Conservation (phyloP, 2,329 filamentous ascomycete genomes). For the Pseudogymnoascus sp. region DNA sequence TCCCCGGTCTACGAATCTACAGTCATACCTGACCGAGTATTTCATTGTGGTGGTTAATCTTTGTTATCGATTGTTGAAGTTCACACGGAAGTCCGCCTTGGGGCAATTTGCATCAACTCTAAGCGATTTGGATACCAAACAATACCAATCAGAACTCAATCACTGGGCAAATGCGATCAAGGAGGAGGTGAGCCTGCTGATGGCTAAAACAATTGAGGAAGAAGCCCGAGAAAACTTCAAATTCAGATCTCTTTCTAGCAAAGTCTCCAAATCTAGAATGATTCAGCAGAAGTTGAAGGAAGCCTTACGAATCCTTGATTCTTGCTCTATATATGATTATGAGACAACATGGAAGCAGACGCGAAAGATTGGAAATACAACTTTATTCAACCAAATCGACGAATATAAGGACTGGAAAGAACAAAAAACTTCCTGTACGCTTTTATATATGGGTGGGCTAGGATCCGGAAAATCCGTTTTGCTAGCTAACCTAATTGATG, state of each 20-base stretch:
- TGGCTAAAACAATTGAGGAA: constrained; percentile 22
- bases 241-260: constrained; percentile 21
- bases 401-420: constrained; percentile 28
- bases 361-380: constrained; percentile 34
- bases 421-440: constrained; percentile 21
- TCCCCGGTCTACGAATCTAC: constrained; percentile 32
- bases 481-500: constrained; percentile 38
- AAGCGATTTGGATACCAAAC: constrained; percentile 28
- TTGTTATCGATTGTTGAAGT: constrained; percentile 31
- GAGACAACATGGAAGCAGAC: constrained; percentile 35
- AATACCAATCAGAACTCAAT: constrained; percentile 30
- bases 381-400: constrained; percentile 17
- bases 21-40: constrained; percentile 34
- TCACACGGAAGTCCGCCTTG: constrained; percentile 29
- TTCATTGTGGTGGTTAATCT: constrained; percentile 34
- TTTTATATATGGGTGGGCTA: constrained; percentile 35
- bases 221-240: constrained; percentile 21
- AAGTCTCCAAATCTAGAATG: constrained; percentile 17
- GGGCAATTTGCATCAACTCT: constrained; percentile 28
- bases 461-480: constrained; percentile 40
- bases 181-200: constrained; percentile 28
- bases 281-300: constrained; percentile 16
- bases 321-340: constrained; percentile 37
- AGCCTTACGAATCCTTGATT: constrained; percentile 29
- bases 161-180: constrained; percentile 32